Evolutionary conservation across 208 protist species (phyloP).

Genomic region (Herpetomonas samuelpessoai): DNA sequence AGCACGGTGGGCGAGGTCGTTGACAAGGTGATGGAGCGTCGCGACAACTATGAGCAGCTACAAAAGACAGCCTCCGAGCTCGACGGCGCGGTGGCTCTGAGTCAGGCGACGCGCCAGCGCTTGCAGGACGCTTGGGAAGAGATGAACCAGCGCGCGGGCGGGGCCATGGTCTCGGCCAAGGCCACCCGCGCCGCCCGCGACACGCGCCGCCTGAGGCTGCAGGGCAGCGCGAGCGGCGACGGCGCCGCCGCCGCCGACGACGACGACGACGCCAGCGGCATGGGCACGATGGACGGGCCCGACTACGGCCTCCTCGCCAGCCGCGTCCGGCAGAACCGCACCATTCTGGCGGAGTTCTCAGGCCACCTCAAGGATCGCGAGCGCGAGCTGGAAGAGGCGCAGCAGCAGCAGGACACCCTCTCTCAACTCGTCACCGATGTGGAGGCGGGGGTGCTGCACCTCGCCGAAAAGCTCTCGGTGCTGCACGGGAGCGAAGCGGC

Average conservation of each 20-base stretch:
- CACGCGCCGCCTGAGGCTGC: background rate
- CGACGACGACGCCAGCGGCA: conserved; percentile 6
- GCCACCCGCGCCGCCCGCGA: conserved; percentile 42
- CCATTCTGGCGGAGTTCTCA: conserved; percentile 83
- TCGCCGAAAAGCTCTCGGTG: conserved; percentile 66
- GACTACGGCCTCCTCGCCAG: conserved; percentile 37
- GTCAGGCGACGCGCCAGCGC: conserved; percentile 48
- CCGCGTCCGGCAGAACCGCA: conserved; percentile 26
- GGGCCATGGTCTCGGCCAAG: conserved; percentile 27
- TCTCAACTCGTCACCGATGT: conserved; percentile 70
- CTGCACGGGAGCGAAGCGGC: conserved; percentile 9
- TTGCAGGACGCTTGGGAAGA: conserved; percentile 71
- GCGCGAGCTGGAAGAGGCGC: conserved; percentile 30
- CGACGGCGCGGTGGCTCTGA: conserved; percentile 40
- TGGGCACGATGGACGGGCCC: conserved; percentile 1
- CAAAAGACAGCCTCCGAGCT: conserved; percentile 59
- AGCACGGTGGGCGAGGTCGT: conserved; percentile 86
- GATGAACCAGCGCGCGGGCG: conserved; percentile 65
- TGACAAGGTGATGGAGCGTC: conserved; percentile 78
- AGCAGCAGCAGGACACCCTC: conserved; percentile 51
- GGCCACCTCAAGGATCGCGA: conserved; percentile 53
- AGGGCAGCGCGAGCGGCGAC: conserved; percentile 3
- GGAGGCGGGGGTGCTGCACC: conserved; percentile 78
- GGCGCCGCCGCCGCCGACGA: conserved; percentile 5
- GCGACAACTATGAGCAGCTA: conserved; percentile 79